Evolutionary conservation across 306 rosid genomes (phyloP).

Genomic region (Trichosanthes truncata): DNA sequence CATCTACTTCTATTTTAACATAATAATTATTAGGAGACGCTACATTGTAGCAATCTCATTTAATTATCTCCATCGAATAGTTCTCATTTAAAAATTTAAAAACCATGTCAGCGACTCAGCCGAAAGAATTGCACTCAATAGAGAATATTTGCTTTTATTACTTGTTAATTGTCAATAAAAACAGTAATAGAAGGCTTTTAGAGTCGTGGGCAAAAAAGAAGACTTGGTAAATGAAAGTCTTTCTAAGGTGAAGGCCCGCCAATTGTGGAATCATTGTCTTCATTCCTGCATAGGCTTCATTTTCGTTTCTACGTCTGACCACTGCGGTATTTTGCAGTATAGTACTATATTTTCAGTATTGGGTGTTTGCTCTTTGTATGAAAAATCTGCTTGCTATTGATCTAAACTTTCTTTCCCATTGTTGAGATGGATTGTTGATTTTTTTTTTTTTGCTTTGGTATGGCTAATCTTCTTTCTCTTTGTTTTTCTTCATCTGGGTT

Average conservation of each 20-base stretch:
- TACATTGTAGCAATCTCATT: too few relatives aligned
- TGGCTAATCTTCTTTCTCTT: background rate
- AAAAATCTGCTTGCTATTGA: background rate
- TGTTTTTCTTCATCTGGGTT: conserved; percentile 5
- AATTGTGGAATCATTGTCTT: background rate
- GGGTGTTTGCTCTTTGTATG: background rate
- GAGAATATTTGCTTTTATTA: background rate
- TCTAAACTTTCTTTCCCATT: background rate
- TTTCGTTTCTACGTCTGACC: background rate
- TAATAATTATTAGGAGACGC: too few relatives aligned
- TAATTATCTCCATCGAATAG: too few relatives aligned
- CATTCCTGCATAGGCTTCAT: background rate
- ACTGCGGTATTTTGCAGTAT: background rate
- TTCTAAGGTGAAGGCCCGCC: background rate
- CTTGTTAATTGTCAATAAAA: background rate
- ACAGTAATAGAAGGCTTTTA: background rate
- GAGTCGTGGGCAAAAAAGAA: background rate
- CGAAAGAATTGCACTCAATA: background rate
- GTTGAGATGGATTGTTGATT: background rate
- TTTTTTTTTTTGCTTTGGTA: background rate
- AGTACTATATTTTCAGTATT: background rate
- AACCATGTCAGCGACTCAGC: too few relatives aligned
- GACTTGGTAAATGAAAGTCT: background rate
- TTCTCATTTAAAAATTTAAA: too few relatives aligned
- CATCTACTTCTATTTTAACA: too few relatives aligned